These are phyloP conservation scores for Kazachstania martiniae DNA, from an alignment of 805 yeast genomes.

Conservation along the genomic window DNA sequence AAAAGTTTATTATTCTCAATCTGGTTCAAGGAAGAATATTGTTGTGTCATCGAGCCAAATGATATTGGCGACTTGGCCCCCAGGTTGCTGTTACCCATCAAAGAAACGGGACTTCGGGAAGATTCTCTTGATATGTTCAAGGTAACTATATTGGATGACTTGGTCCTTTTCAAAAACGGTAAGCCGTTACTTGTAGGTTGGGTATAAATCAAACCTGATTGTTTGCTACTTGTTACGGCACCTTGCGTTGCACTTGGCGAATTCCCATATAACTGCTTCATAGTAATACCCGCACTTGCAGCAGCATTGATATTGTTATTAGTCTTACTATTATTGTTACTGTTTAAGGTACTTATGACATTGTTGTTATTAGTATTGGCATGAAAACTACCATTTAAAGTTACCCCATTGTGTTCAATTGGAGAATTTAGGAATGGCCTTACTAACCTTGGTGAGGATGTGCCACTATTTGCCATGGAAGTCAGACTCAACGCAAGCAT, in stretches of 20 bases:
- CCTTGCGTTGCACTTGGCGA: no score
- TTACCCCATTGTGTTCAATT: conserved; percentile 8
- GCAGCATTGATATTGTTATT: no score
- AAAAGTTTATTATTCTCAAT: not conserved
- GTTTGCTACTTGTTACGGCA: not conserved
- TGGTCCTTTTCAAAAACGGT: conserved; percentile 21
- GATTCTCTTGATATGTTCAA: conserved; percentile 26
- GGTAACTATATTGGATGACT: conserved; percentile 26
- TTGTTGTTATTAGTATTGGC: not conserved
- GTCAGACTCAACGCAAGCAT: conserved; percentile 27
- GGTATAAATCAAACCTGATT: no score
- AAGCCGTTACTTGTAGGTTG: no score
- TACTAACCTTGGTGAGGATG: conserved; percentile 26
- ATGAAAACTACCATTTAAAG: no score
- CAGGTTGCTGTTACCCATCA: no score
- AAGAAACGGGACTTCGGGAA: conserved; percentile 22
- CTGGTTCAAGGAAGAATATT: not conserved
- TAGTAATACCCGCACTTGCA: no score
- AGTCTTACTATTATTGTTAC: conserved; percentile 1
- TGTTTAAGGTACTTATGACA: no score
- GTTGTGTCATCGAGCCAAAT: no score
- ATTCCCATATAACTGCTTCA: no score
- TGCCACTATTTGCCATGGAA: conserved; percentile 28
- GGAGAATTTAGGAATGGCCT: conserved; percentile 21
- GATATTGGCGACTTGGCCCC: no score